Conservation (phyloP, 2,329 filamentous ascomycete species). For the Raffaelea albimanens region DNA sequence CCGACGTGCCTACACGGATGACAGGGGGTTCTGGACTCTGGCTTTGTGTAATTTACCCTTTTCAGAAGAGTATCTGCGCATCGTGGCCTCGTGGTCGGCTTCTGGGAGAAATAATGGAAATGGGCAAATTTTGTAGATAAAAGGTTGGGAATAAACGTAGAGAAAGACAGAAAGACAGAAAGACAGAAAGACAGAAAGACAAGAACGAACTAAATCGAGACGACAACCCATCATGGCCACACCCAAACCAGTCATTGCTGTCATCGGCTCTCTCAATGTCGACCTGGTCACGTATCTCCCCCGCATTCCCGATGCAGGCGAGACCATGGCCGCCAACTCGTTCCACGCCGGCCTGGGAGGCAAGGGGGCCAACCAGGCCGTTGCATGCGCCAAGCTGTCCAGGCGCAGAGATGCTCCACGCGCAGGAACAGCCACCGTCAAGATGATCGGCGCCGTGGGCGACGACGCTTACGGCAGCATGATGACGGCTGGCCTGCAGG, state of each 20-base stretch:
- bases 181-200: background rate
- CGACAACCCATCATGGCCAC: conserved; percentile 21
- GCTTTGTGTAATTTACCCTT: too few relatives aligned
- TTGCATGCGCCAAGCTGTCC: conserved; percentile 75
- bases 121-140: too few relatives aligned
- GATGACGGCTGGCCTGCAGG: conserved; percentile 40
- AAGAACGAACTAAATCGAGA: background rate
- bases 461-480: conserved; percentile 54
- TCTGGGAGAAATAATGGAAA: too few relatives aligned
- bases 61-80: too few relatives aligned
- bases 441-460: conserved; percentile 68
- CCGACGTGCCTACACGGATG: too few relatives aligned
- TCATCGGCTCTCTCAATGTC: conserved; percentile 88
- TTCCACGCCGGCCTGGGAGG: conserved; percentile 78
- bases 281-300: conserved; percentile 84
- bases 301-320: conserved; percentile 71
- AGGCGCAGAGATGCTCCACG: conserved; percentile 38
- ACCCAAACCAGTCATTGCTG: conserved; percentile 52
- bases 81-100: too few relatives aligned
- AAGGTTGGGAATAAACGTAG: too few relatives aligned
- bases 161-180: background rate
- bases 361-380: conserved; percentile 92
- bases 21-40: too few relatives aligned
- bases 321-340: conserved; percentile 72
- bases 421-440: conserved; percentile 34